phyloP scores from a whole-genome alignment of 345 rosid genomes.

The Brassica juncea region DNA sequence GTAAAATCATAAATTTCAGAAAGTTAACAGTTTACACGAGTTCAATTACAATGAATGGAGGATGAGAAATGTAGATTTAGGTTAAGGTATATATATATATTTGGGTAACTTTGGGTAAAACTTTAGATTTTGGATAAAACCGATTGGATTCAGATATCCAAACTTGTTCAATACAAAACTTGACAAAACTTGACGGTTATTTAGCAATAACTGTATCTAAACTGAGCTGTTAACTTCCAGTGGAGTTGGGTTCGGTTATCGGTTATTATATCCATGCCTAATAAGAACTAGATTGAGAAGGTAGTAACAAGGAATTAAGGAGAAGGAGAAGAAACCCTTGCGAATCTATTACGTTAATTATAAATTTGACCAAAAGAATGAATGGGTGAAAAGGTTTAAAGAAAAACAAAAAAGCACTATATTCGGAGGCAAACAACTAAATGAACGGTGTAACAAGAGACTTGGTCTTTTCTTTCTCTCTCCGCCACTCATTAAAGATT shows the following conservation, averaged over 20 bases:
- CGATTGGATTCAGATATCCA: no score
- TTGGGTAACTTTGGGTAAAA: no score
- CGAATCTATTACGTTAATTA: background rate
- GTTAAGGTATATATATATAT: no score
- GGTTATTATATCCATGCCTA: background rate
- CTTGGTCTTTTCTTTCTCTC: conserved; percentile 24
- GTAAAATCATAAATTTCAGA: no score
- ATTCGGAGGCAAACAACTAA: conserved; percentile 28
- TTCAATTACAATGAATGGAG: no score
- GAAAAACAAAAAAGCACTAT: background rate
- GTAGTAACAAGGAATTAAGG: background rate
- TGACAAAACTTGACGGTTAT: no score
- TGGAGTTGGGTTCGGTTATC: background rate
- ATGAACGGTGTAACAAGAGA: conserved; percentile 34
- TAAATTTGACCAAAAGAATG: background rate
- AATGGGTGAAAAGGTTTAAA: background rate
- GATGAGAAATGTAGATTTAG: no score
- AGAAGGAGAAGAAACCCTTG: background rate
- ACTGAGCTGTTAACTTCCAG: no score
- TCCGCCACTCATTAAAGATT: conserved; percentile 30
- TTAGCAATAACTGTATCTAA: no score
- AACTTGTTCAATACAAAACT: no score
- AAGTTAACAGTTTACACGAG: no score
- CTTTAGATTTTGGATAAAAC: no score
- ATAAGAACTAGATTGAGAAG: background rate